Base-by-base conservation (phyloP, 2,329 filamentous ascomycete species). In the Fusarium buharicum region DNA sequence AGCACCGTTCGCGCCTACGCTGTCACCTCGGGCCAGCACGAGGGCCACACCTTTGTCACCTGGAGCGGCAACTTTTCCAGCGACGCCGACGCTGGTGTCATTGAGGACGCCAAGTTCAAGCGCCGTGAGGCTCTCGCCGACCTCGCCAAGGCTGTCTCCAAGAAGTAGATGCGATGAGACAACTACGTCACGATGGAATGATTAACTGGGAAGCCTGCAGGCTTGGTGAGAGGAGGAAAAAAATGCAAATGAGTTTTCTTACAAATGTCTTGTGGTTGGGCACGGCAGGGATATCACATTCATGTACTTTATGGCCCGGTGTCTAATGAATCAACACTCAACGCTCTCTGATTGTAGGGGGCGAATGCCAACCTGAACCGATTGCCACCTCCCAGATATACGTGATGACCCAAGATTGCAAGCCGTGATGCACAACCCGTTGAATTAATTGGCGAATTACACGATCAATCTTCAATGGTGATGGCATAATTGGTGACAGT, bases 91-190 rank as follows among this genome's bases (percentile, higher is more conserved):
- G 86, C 87, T 36, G 88, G 83, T 67, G 88, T 90, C 56, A 90
- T 91, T 64, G 85, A 89, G 75, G 89, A 91, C 72, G 89, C 88
- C 70, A 90, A 89, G 79, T 91, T 87, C 83, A 91, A 91, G 84
- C 87, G 89, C 61, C 86, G 86, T 47, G 89, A 91, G 73, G 88
- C 87, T 45, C 81, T 91, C 33, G 84, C 85, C 44, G 88, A 90
- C 69, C 81, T 91, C 34, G 86, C 84, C 55, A 81, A 82, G 69
- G 80, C 76, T 28, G 82, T 79, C 4, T 44, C 53, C 14, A 72
- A 71, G 53, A 70, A 70, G 45, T 72, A 69, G 56, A 50, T 13
- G 27, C 13, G 10, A 34, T 8, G 27, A 16, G 13, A 9, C 20
- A 12, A 13, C 16, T 37, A 38, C 30, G 43, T 18, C 40, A 24